Evolutionary conservation across 495 filamentous ascomycete species (phyloP), one percentile per base, ranked within the genome.

Genomic region (Neurospora tetrasperma): DNA sequence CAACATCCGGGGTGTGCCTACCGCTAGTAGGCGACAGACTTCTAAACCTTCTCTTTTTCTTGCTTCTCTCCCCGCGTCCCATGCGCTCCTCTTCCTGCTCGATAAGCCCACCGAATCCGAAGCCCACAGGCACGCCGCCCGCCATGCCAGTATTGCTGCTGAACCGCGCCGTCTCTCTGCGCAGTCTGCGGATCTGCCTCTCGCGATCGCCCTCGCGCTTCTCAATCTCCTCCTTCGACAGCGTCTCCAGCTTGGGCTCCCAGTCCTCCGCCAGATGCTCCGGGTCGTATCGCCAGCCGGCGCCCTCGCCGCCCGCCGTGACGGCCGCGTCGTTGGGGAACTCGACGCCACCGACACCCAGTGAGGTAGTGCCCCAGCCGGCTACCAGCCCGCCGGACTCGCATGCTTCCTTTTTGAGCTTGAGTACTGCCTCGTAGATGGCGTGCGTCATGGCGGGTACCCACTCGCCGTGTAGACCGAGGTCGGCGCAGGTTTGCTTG

Each of bases 201-300:
- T 98, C 96, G 35, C 96, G 89, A 78, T 98, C 96, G 70, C 93
- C 94, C 81, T 99, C 96, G 40, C 96, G 88, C 82, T 97, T 96
- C 82, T 99, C 96, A 69, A 99, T 98, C 80, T 99, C 96, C 76
- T 98, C 96, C 78, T 97, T 96, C 4, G 90, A 92, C 14, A 99
- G 83, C 0, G 88, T 88, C 80, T 98, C 96, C 1, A 99, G 87
- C 82, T 93, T 94, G 0, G 95, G 94, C 75, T 97, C 94, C 96
- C 96, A 99, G 73, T 95, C 93, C 72, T 93, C 91, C 38, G 89
- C 93, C 4, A 98, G 84, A 40, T 92, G 90, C 80, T 98, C 96
- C 14, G 91, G 91, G 73, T 98, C 96, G 78, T 96, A 94, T 48
- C 96, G 88, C 96, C 96, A 98, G 16, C 96, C 96, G 6, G 94